A percentile compares a stretch with the other conserved stretches of the same genome.
These are phyloP conservation scores for Groenewaldozyma tartarivorans DNA, from an alignment of 805 yeast genomes.

Conservation along the genomic window DNA sequence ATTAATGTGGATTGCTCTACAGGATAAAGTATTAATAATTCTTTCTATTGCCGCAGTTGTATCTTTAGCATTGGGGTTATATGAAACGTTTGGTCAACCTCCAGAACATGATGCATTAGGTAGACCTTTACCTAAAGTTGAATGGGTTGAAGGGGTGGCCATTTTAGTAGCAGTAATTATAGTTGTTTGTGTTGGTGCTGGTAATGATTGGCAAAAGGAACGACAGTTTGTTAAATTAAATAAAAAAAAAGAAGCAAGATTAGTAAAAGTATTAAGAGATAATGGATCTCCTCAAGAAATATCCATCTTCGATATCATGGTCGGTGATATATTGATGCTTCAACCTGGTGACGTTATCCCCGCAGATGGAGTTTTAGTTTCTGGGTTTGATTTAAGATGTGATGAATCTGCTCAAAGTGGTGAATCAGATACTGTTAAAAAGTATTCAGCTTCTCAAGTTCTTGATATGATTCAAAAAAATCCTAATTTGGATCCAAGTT, in stretches of 20 bases:
- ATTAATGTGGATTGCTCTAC: slow-evolving; percentile 73
- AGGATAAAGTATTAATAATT: slow-evolving; percentile 82
- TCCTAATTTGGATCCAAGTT: slow-evolving; percentile 22
- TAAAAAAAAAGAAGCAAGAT: slow-evolving; percentile 78
- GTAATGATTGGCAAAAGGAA: slow-evolving; percentile 95
- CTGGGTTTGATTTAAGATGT: slow-evolving; percentile 65
- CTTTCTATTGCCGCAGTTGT: slow-evolving; percentile 79
- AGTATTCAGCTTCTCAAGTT: slow-evolving; percentile 44
- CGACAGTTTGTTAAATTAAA: slow-evolving; percentile 82
- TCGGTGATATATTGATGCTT: slow-evolving; percentile 73
- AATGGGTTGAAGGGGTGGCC: slow-evolving; percentile 99
- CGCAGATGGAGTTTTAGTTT: slow-evolving; percentile 69
- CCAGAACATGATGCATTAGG: slow-evolving; percentile 73
- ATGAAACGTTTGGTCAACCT: slow-evolving; percentile 83
- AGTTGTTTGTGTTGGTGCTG: slow-evolving; percentile 88
- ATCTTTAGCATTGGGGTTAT: slow-evolving; percentile 82
- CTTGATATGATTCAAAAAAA: slow-evolving; percentile 24
- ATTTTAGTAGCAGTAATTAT: slow-evolving; percentile 84
- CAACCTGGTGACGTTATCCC: slow-evolving; percentile 95
- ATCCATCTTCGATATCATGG: slow-evolving; percentile 65
- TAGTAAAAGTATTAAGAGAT: slow-evolving; percentile 63
- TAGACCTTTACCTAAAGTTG: slow-evolving; percentile 67
- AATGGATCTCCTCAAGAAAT: slow-evolving; percentile 53
- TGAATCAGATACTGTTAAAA: slow-evolving; percentile 76
- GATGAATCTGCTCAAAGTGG: slow-evolving; percentile 94